These are phyloP conservation scores for Fusarium sp. DNA, from an alignment of 2,329 filamentous ascomycete species.

Conservation along the genomic window DNA sequence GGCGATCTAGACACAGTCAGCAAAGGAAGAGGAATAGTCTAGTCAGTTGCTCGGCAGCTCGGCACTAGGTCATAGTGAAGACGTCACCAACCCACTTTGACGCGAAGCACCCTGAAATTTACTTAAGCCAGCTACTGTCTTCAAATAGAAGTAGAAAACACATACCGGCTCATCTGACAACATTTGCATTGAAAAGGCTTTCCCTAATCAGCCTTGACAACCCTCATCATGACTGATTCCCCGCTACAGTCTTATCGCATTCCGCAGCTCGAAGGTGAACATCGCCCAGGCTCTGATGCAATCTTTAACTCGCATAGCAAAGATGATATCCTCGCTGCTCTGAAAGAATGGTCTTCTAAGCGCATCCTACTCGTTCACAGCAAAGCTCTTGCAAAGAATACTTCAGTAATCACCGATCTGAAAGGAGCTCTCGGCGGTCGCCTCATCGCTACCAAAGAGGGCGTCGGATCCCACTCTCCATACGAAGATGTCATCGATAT, in stretches of 20 bases:
- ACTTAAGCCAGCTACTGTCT: no score
- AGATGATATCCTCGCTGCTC: neutral
- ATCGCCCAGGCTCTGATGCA: constrained; percentile 15
- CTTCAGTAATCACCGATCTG: neutral
- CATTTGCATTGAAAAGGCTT: no score
- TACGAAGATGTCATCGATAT: constrained; percentile 26
- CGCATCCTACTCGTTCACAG: constrained; percentile 15
- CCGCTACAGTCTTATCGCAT: constrained; percentile 1
- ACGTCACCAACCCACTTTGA: constrained; percentile 27
- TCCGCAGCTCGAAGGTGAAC: constrained; percentile 14
- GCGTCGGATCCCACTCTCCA: constrained; percentile 22
- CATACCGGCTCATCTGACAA: no score
- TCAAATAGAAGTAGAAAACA: neutral
- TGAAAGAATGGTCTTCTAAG: neutral
- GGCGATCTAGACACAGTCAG: no score
- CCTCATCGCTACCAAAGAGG: constrained; percentile 3
- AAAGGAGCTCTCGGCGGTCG: neutral
- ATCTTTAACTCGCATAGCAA: constrained; percentile 29
- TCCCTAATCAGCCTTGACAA: rapidly evolving
- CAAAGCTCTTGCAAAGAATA: constrained; percentile 16
- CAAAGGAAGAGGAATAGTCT: no score
- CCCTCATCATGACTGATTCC: neutral
- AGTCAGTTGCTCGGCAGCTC: neutral
- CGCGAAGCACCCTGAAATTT: neutral
- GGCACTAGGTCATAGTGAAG: constrained; percentile 11